phyloP scores from a whole-genome alignment of 2,329 filamentous ascomycete genomes.

The Coleophoma cylindrospora region DNA sequence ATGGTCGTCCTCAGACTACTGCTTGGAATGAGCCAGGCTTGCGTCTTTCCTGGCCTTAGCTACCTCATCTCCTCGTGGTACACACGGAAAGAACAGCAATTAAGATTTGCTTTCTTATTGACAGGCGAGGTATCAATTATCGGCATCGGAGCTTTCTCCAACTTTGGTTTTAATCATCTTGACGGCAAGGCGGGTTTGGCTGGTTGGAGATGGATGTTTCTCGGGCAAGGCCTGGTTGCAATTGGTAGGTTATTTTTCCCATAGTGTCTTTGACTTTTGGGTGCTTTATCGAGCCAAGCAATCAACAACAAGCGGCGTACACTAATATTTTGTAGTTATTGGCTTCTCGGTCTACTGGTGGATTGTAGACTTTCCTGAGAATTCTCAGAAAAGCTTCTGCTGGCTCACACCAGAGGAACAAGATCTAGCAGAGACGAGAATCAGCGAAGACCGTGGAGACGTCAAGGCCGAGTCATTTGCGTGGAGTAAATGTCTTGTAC shows the following conservation, averaged over 20 bases:
- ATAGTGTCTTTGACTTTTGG: neutral
- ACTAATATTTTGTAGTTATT: constrained; percentile 34
- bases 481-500: constrained; percentile 47
- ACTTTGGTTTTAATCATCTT: constrained; percentile 63
- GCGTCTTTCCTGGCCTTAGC: constrained; percentile 45
- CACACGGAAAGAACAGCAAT: constrained; percentile 25
- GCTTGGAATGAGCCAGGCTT: constrained; percentile 58
- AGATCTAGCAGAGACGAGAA: constrained; percentile 44
- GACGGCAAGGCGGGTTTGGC: constrained; percentile 45
- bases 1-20: constrained; percentile 65
- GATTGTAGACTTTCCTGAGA: constrained; percentile 62
- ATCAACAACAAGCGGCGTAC: neutral
- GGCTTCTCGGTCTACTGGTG: constrained; percentile 50
- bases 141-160: constrained; percentile 29
- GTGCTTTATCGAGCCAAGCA: neutral
- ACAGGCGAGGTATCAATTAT: constrained; percentile 59
- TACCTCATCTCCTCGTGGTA: constrained; percentile 38
- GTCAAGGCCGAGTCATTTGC: constrained; percentile 46
- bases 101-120: constrained; percentile 64
- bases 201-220: constrained; percentile 67
- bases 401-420: constrained; percentile 43
- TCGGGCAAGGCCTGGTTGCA: constrained; percentile 44
- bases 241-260: constrained; percentile 25
- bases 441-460: constrained; percentile 55
- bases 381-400: constrained; percentile 46